Evolutionary conservation across 495 filamentous ascomycete species (phyloP), one percentile per base, ranked within the genome.

Genomic region (Parachaetomium inaequale): DNA sequence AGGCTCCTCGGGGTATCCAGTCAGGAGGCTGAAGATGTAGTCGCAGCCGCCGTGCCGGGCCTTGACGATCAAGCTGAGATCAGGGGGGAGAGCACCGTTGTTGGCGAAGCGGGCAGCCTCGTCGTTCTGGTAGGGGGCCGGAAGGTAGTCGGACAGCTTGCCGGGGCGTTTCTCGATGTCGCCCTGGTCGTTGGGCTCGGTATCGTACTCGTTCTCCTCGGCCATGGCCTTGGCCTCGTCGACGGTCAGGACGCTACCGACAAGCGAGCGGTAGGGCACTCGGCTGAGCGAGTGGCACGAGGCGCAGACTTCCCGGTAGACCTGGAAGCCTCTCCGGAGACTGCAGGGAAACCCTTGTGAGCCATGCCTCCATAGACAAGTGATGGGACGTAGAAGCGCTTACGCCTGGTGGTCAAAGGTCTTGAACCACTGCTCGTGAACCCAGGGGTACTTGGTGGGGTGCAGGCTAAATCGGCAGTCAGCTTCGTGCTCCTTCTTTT

Each of bases 311-410:
- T 99, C 95, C 70, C 88, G 92, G 85, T 99, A 99, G 73, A 99
- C 95, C 81, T 96, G 95, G 87, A 99, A 98, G 78, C 95, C 95
- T 79, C 95, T 93, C 72, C 95, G 94, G 68, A 99, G 92, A 69
- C 93, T 96, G 66, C 32, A 57, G 15, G 40, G 50, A 7, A 43
- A 53, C 67, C 62, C 3, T 29, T 46, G 58, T 63, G 51, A 64
- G 63, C 40, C 17, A 49, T 19, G 21, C n/a, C 32, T 28, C 46
- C 40, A 2, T 4, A 51, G 7, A 55, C 17, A 21, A 23, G 19
- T n/a, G 14, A 31, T 17, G 21, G 57, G 52, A 50, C 17, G 49
- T 12, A 43, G 3, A 10, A 26, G 81, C 89, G 81, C 90, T 87
- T 85, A 96, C 93, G 90, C 86, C 76, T 90, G 84, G 76, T 98